Base-by-base conservation (phyloP, 1,139 yeast species). In the Candida freyschussii region DNA sequence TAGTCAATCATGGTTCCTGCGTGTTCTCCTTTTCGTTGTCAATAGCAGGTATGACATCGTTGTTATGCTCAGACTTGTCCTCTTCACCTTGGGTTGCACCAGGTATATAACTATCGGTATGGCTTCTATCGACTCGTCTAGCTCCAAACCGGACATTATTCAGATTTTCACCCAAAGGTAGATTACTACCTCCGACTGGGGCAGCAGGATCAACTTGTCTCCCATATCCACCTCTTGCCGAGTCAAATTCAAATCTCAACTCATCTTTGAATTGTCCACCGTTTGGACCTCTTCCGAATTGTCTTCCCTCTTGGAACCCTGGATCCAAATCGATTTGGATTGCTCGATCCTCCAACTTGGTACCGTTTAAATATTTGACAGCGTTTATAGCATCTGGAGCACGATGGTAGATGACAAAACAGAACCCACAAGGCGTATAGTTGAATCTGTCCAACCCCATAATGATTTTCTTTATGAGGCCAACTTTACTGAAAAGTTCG, bases 381-480 rank as follows among this genome's bases (percentile, higher is more conserved):
- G 96, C 84, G 45, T 81, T 76, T 27, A 86, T 63, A 1, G 96
- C 86, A 31, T 84, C 87, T 29, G 69, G 68, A 35, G 78, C 78
- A 10, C 66, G 59, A 35, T 69, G 69, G 56, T 78, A 91, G 28
- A 85, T 80, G 21, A 89, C 87, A 57, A 89, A 89, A 54, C 96
- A 87, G 59, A 91, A 91, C 20, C 97, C 97, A 55, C 97, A 87
- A 1, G 97, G 97, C 0, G 96, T 86, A 50, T 79, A 75, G 45
- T 82, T 80, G 53, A 79, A 79, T 41, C 96, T 70, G 54, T 89
- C 96, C 32, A 89, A 69, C 0, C 98, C 98, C 97, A 91, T 89
- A 38, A 89, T 77, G 27, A 87, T 83, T 48, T 82, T 68, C 42
- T 75, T 75, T 22, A 89, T 78, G 10, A 72, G 63, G 2, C 97